These are phyloP conservation scores for Cucumis cinereus DNA, from an alignment of 306 rosid genomes.

Conservation along the genomic window DNA sequence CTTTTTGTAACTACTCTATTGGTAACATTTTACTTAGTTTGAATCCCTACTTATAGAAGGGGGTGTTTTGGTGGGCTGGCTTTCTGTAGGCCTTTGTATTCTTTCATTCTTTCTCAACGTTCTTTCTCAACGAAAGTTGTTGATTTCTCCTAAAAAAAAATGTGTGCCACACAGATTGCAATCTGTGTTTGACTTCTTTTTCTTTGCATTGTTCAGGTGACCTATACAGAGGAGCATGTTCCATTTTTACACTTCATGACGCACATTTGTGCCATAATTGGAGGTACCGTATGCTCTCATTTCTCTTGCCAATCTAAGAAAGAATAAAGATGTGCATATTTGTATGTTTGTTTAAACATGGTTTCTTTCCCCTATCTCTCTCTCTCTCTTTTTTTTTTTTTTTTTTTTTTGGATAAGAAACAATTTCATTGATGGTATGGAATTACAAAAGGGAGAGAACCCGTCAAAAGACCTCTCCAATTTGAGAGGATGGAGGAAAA, in stretches of 20 bases:
- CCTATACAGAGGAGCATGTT: constrained; percentile 53
- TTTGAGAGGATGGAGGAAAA: neutral
- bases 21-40: too few relatives aligned
- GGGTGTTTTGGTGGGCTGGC: too few relatives aligned
- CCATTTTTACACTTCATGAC: constrained; percentile 82
- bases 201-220: constrained; percentile 49
- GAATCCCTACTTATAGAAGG: too few relatives aligned
- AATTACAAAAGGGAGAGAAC: too few relatives aligned
- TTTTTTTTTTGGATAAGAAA: neutral
- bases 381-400: too few relatives aligned
- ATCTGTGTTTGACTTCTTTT: neutral
- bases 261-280: constrained; percentile 71
- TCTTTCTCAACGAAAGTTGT: too few relatives aligned
- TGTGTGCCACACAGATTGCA: neutral
- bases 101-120: too few relatives aligned
- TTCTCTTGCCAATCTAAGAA: neutral
- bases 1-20: too few relatives aligned
- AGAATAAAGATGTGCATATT: neutral
- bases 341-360: neutral
- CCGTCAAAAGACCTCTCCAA: neutral
- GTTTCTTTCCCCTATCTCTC: neutral
- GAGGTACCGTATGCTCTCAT: constrained; percentile 38
- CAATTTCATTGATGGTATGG: too few relatives aligned
- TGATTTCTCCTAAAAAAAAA: too few relatives aligned
- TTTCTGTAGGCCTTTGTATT: too few relatives aligned